Conservation (phyloP, 139 green algal species). For the Auxenochlorella pyrenoidosa region DNA sequence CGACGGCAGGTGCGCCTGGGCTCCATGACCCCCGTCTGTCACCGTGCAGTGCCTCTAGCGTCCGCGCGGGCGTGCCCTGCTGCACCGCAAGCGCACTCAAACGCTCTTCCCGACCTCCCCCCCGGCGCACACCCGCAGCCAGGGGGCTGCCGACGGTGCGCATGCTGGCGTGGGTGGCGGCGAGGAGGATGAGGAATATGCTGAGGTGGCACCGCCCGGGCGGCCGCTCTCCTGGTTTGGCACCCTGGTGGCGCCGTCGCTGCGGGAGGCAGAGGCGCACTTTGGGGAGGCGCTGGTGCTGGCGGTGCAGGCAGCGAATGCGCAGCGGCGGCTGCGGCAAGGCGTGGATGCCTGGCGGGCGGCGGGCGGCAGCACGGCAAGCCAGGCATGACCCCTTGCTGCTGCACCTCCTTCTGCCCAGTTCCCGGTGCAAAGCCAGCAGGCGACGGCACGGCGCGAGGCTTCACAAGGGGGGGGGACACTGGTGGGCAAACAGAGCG, state of each 20-base stretch:
- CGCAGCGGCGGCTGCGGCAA: neutral
- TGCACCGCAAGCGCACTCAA: too few relatives aligned
- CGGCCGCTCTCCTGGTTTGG: constrained; percentile 38
- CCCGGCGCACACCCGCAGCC: neutral
- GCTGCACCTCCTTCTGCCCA: neutral
- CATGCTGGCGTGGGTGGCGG: neutral
- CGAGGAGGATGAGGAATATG: neutral
- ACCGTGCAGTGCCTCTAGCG: too few relatives aligned
- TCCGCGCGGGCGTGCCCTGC: neutral
- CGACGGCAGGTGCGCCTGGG: neutral
- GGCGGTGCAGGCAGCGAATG: constrained; percentile 19
- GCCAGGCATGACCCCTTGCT: too few relatives aligned
- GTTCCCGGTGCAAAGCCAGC: neutral
- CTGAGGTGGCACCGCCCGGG: neutral
- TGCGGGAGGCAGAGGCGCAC: constrained; percentile 22
- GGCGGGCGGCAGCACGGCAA: neutral
- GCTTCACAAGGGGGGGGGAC: too few relatives aligned
- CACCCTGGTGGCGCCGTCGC: constrained; percentile 5
- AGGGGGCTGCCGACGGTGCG: too few relatives aligned
- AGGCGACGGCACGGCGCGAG: neutral
- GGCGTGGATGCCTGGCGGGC: neutral
- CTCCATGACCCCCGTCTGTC: too few relatives aligned
- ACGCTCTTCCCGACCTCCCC: neutral
- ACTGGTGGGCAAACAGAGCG: too few relatives aligned
- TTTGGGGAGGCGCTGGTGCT: constrained; percentile 14